These are phyloP conservation scores for Aristolochia fimbriata DNA, from an alignment of 164 flowering plant genomes.

Conservation along the genomic window DNA sequence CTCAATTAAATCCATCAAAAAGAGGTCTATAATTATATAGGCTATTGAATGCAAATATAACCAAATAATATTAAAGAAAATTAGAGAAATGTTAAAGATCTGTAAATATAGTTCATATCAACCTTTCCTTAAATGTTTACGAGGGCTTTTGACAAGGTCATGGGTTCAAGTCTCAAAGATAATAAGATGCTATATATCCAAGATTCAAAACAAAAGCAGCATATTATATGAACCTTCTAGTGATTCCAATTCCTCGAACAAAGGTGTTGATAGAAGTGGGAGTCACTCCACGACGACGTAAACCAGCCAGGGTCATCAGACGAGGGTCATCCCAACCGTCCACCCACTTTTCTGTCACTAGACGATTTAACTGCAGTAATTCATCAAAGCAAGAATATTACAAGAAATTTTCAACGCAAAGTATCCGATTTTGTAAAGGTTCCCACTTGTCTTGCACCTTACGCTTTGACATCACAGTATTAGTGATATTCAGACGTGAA, in stretches of 20 bases:
- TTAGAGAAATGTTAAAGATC: no score
- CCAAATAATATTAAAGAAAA: no score
- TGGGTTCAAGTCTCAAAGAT: no score
- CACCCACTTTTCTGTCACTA: constrained; percentile 88
- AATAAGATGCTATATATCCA: no score
- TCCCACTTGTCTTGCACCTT: constrained; percentile 33
- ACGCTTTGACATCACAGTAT: constrained; percentile 97
- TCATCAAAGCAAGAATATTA: not conserved
- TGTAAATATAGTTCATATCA: no score
- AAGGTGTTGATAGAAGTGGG: constrained; percentile 79
- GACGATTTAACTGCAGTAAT: constrained; percentile 57
- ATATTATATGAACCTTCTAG: constrained; percentile 55
- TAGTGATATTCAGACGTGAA: constrained; percentile 80
- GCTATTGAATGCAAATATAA: not conserved
- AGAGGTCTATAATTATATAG: no score
- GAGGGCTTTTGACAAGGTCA: no score
- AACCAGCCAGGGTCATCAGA: constrained; percentile 92
- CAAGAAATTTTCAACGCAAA: not conserved
- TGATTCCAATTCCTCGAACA: constrained; percentile 90
- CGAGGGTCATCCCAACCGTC: constrained; percentile 99
- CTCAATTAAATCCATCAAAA: not conserved
- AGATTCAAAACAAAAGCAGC: not conserved
- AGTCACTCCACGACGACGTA: constrained; percentile 85
- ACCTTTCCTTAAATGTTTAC: no score
- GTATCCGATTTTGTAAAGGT: not conserved